Percentiles rank a stretch among this genome's conserved stretches.
Evolutionary conservation across 345 rosid species (phyloP).

Genomic region (Streptanthus diversifolius): DNA sequence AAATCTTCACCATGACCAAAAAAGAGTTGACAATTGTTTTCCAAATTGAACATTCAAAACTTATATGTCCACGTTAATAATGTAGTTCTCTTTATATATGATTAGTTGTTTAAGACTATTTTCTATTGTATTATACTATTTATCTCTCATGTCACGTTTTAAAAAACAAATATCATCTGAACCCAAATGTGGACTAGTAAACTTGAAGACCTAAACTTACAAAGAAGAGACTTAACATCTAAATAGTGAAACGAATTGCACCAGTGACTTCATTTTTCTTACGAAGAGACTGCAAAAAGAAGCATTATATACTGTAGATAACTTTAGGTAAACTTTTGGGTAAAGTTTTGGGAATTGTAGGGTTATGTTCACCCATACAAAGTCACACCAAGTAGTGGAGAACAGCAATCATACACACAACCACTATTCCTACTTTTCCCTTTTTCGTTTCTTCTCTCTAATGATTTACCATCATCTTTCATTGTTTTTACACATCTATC

Average conservation of each 20-base stretch:
- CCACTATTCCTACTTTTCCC: conserved; percentile 35
- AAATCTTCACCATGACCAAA: too few species aligned
- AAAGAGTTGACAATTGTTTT: too few species aligned
- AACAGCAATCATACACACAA: conserved; percentile 73
- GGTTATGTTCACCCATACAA: conserved; percentile 31
- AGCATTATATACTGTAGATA: neutral
- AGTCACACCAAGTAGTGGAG: conserved; percentile 42
- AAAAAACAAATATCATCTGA: neutral
- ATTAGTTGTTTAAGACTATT: neutral
- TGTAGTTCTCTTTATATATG: neutral
- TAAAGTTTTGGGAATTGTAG: conserved; percentile 20
- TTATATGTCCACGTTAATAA: neutral
- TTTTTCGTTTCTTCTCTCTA: conserved; percentile 32
- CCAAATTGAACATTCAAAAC: neutral
- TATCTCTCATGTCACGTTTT: neutral
- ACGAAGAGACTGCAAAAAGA: neutral
- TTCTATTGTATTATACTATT: neutral
- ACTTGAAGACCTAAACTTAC: neutral
- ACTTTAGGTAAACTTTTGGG: conserved; percentile 20
- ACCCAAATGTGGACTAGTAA: neutral
- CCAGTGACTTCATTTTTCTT: neutral
- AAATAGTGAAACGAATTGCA: neutral
- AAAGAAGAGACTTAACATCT: neutral
- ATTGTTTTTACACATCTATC: neutral
- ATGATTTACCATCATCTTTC: conserved; percentile 21